These are phyloP conservation scores for Pyrenopolyporus hunteri DNA, from an alignment of 495 filamentous ascomycete species.

Conservation along the genomic window DNA sequence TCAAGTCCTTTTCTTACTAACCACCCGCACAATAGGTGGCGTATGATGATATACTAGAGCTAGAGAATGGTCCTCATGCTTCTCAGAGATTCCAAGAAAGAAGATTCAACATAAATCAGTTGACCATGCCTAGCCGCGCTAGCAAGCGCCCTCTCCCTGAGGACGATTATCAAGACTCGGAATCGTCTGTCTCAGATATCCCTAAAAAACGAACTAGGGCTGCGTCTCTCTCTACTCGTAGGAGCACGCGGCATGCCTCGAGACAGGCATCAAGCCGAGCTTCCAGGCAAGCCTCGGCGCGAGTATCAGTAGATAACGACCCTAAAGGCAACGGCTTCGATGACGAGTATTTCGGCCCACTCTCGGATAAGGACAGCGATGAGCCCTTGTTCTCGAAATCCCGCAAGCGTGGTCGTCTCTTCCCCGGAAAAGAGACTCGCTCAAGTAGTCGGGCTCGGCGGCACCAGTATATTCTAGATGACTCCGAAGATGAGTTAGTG, in stretches of 20 bases:
- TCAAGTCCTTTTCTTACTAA: constrained; percentile 20
- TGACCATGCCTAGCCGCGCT: neutral
- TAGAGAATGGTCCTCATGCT: constrained; percentile 19
- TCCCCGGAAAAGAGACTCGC: constrained; percentile 18
- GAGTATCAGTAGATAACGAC: constrained; percentile 22
- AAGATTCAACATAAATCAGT: neutral
- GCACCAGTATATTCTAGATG: constrained; percentile 30
- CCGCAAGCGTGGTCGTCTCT: neutral
- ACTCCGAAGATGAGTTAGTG: constrained; percentile 55
- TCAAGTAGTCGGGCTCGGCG: constrained; percentile 6
- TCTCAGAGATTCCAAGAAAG: constrained; percentile 4
- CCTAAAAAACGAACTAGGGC: constrained; percentile 3
- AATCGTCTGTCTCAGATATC: constrained; percentile 29
- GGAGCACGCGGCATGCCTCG: constrained; percentile 35
- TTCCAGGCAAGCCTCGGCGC: constrained; percentile 26
- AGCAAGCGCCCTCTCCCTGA: constrained; percentile 30
- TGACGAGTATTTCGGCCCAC: constrained; percentile 3
- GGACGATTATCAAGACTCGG: constrained; percentile 43
- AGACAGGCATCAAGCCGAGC: constrained; percentile 31
- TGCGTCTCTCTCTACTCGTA: constrained; percentile 12
- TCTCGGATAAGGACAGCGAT: neutral
- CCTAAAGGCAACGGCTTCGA: neutral
- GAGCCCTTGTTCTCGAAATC: neutral
- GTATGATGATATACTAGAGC: constrained; percentile 17
- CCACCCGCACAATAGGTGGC: constrained; percentile 14